Evolutionary conservation across 768 basidiomycete species (phyloP), one percentile per base, ranked within the genome.

Genomic region (Epithele typhae): DNA sequence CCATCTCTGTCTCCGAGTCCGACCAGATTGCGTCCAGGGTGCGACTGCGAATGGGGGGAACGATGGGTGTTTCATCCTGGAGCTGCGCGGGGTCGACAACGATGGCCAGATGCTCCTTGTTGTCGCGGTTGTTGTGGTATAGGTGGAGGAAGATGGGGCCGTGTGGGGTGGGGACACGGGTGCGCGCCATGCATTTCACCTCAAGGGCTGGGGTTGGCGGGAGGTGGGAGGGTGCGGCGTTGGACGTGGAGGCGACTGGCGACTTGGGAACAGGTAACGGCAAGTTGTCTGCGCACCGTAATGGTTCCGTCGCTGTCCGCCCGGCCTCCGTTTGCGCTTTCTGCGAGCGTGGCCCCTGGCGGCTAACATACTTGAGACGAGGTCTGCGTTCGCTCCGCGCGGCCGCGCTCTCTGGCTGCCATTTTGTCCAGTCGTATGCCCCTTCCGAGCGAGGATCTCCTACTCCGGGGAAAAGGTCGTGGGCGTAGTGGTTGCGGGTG

Each of bases 91-190:
- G 78, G 64, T 98, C 96, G 43, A 94, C 77, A 51, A 99, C 93
- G 49, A 99, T 81, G 0, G 95, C 95, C 15, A 99, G 78, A 62
- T 99, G 96, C 60, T 99, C 96, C 66, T 98, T 98, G 63, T 63
- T 72, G 68, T 98, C 96, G 43, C 76, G 79, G 58, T 84, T 88
- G 64, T 96, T 98, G 65, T 92, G 91, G 69, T 98, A 98, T 44
- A 98, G 70, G 59, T 98, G 92, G 9, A 98, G 75, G 69, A 97
- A 97, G 15, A 85, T 81, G 11, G 89, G 83, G 5, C 94, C 95
- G 57, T 98, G 91, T 0, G 91, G 90, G 0, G 96, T 99, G 34
- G 96, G 96, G 63, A 98, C 90, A 46, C 96, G 87, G 3, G 96
- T 97, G 46, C 96, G 87, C 11, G 92, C 96, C 82, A 95, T 91